These are phyloP conservation scores for Eimeria tenella DNA, from an alignment of 169 alveolate species.

Conservation along the genomic window DNA sequence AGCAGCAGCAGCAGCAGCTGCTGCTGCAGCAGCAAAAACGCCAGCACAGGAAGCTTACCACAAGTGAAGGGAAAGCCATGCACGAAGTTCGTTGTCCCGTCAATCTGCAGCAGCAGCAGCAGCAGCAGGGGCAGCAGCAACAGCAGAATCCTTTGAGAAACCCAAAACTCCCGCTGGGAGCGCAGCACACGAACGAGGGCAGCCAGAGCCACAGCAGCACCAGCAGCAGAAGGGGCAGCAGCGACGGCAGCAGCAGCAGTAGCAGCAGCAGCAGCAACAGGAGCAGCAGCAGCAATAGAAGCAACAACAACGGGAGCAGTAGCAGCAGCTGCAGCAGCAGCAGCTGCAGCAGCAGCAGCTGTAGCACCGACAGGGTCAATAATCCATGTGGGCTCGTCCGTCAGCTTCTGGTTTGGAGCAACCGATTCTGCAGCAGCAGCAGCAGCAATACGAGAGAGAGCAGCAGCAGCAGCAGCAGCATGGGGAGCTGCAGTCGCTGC, in stretches of 20 bases:
- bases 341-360: neutral
- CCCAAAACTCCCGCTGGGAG: no score
- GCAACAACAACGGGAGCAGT: neutral
- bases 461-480: no score
- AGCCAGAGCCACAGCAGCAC: no score
- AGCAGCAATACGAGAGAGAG: no score
- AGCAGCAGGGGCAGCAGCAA: neutral
- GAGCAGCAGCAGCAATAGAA: no score
- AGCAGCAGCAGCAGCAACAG: no score
- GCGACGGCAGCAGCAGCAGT: neutral
- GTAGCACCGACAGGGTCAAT: conserved; percentile 27
- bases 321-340: neutral
- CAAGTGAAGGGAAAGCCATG: conserved; percentile 27
- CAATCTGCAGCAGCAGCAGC: conserved; percentile 42
- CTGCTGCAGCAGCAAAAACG: neutral
- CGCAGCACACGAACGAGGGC: no score
- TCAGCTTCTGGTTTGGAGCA: neutral
- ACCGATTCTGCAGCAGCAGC: neutral
- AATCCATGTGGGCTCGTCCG: conserved; percentile 61
- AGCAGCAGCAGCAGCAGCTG: neutral
- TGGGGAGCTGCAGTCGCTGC: no score
- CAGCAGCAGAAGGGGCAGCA: neutral
- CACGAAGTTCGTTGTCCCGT: conserved; percentile 65
- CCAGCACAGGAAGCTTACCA: conserved; percentile 9
- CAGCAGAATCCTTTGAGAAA: no score